Conservation (phyloP, 1,284 basidiomycete genomes). For the Mycocalia duriaeana region DNA sequence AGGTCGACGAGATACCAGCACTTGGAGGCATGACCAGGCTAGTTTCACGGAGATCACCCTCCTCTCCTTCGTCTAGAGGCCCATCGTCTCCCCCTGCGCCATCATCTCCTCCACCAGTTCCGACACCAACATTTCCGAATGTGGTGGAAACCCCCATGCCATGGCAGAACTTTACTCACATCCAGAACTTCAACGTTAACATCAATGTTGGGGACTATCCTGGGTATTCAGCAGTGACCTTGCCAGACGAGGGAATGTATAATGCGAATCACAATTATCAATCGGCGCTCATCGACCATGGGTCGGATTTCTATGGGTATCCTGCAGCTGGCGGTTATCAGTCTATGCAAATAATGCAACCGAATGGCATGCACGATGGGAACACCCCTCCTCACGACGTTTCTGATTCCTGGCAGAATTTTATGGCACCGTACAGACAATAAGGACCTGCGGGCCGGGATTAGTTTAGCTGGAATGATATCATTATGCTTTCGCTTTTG, state of each 20-base stretch:
- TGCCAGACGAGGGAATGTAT: conserved; percentile 6
- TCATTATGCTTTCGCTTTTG: too few relatives aligned
- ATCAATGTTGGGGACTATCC: conserved; percentile 21
- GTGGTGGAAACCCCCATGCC: conserved; percentile 9
- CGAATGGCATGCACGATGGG: conserved; percentile 21
- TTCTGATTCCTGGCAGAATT: conserved; percentile 46
- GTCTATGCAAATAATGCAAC: conserved; percentile 22
- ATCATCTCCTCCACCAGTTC: conserved; percentile 23
- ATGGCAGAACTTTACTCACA: conserved; percentile 29
- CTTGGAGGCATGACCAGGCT: conserved; percentile 59
- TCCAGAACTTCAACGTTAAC: conserved; percentile 26
- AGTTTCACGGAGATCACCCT: conserved; percentile 46
- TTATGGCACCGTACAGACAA: conserved; percentile 40
- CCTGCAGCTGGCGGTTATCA: conserved; percentile 9
- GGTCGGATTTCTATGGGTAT: conserved; percentile 25
- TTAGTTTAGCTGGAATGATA: too few relatives aligned
- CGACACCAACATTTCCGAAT: conserved; percentile 11
- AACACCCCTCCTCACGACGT: conserved; percentile 30
- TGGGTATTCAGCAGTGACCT: conserved; percentile 9
- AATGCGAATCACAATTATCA: conserved; percentile 8
- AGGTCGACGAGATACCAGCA: conserved; percentile 53
- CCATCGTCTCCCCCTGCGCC: conserved; percentile 34
- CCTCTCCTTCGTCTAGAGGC: conserved; percentile 39
- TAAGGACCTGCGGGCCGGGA: too few relatives aligned
- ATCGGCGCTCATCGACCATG: conserved; percentile 17